A percentile compares a stretch with the other conserved stretches of the same genome.
Evolutionary conservation across 1,139 yeast species (phyloP).

Genomic region (Suhomyces ambrosiae): DNA sequence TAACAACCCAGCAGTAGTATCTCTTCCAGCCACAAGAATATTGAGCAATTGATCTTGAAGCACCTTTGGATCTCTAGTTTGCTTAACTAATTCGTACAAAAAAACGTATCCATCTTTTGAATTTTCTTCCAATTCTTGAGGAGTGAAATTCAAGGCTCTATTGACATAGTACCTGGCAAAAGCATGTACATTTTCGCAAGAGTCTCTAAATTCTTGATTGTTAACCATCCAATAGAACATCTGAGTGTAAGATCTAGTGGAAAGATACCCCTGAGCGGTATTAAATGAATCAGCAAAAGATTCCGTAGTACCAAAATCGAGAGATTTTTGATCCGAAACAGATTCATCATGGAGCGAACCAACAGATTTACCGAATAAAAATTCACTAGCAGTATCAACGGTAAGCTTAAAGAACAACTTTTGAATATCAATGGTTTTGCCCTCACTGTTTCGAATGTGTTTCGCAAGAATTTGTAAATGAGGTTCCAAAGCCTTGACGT

Average conservation of each 20-base stretch:
- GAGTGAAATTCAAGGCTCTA: slow-evolving; percentile 23
- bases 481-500: slow-evolving; percentile 29
- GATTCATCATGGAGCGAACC: slow-evolving; percentile 37
- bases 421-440: slow-evolving; percentile 46
- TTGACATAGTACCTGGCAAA: slow-evolving; percentile 33
- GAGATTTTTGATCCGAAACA: slow-evolving; percentile 28
- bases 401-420: slow-evolving; percentile 52
- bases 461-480: slow-evolving; percentile 23
- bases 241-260: slow-evolving; percentile 42
- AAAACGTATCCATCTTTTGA: slow-evolving; percentile 48
- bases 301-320: slow-evolving; percentile 7
- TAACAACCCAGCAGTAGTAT: slow-evolving; percentile 58
- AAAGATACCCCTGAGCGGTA: slow-evolving; percentile 37
- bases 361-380: slow-evolving; percentile 58
- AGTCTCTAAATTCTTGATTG: slow-evolving; percentile 33
- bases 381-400: slow-evolving; percentile 60
- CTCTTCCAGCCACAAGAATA: slow-evolving; percentile 57
- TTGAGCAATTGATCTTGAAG: slow-evolving; percentile 55
- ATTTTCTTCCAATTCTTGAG: slow-evolving; percentile 35
- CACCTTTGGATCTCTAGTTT: slow-evolving; percentile 50
- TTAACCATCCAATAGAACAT: slow-evolving; percentile 36
- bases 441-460: slow-evolving; percentile 19
- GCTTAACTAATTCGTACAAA: slow-evolving; percentile 52
- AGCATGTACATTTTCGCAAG: slow-evolving; percentile 33
- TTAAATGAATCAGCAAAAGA: slow-evolving; percentile 50